Percentiles rank a stretch among this genome's conserved stretches.
Evolutionary conservation across 2,329 filamentous ascomycete genomes (phyloP).

Genomic region (Hymenotorrendiella dingleyae): DNA sequence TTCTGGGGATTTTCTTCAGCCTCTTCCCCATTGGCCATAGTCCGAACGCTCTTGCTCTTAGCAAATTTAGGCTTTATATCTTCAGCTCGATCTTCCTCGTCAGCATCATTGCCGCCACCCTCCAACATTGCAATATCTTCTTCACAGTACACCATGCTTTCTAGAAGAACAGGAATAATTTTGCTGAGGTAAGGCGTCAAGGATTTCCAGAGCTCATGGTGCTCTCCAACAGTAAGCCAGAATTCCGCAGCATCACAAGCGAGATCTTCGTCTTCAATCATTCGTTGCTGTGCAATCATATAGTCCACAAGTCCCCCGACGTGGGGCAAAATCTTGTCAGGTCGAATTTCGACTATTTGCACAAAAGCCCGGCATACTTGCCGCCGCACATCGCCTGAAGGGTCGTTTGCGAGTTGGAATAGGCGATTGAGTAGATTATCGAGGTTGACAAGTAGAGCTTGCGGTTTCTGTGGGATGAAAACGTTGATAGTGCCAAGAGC

Average conservation of each 20-base stretch:
- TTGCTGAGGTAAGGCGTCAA: constrained; percentile 73
- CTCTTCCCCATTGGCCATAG: constrained; percentile 36
- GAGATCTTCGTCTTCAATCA: constrained; percentile 75
- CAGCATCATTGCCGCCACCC: constrained; percentile 80
- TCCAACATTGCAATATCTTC: constrained; percentile 86
- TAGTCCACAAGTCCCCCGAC: constrained; percentile 86
- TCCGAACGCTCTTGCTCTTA: constrained; percentile 51
- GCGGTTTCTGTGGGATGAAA: constrained; percentile 79
- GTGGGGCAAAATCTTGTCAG: constrained; percentile 85
- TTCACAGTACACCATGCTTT: constrained; percentile 94
- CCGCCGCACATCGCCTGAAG: constrained; percentile 74
- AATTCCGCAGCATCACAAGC: constrained; percentile 95
- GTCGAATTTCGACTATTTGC: constrained; percentile 81
- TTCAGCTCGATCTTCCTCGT: constrained; percentile 81
- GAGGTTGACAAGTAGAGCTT: constrained; percentile 73
- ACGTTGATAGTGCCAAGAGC: constrained; percentile 84
- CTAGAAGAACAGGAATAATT: constrained; percentile 83
- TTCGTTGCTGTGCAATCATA: constrained; percentile 82
- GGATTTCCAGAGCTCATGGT: constrained; percentile 69
- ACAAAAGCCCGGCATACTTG: constrained; percentile 94
- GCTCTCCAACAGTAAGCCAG: constrained; percentile 90
- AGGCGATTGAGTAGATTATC: constrained; percentile 77
- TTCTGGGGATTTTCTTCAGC: constrained; percentile 38
- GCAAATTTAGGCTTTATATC: constrained; percentile 93
- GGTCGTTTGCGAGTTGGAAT: constrained; percentile 73